Evolutionary conservation across 106 monocot species (phyloP), one percentile per base, ranked within the genome.

Genomic region (Dendrobium officinale): DNA sequence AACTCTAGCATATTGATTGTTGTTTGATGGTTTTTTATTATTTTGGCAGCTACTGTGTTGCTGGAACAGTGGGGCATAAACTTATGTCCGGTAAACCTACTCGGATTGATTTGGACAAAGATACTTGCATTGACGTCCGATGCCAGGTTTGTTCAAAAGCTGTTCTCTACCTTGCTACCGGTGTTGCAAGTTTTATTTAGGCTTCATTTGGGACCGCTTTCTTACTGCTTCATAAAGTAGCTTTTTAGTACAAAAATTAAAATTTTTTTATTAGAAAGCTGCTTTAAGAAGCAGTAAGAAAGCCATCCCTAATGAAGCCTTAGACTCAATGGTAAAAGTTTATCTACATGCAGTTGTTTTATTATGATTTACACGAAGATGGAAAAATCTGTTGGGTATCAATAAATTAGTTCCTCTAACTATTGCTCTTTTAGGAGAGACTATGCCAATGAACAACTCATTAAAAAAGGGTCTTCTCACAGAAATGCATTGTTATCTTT

Each of bases 51-150:
- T 99, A 95, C 73, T 95, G 98, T 86, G 89, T 93, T 86, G 92
- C 94, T 86, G 98, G 98, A 76, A 95, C 95, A 31, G 72, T 99
- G 66, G 98, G 98, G 20, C 98, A 95, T 85, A 92, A 95, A 80
- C 83, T 99, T 82, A 99, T 99, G 98, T 95, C 91, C 40, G 98
- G 98, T 48, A 99, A 95, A 90, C 89, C 95, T 44, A 93, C 98
- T 49, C 91, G 55, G 82, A 84, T 95, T 88, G 86, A 99, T 83
- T 82, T 98, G 83, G 92, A 99, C 49, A 90, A 92, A 84, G 88
- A 89, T 61, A 95, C 89, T 51, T 84, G 78, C 24, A 90, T 99
- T 77, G 93, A 99, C 54, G 98, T 99, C 67, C 82, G 91, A 70
- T 95, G 92, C 67, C 95, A 95, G 95, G 92, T 95, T 67, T 70